Evolutionary conservation across 139 green algal species (phyloP).

Genomic region (Chlorella sp.): DNA sequence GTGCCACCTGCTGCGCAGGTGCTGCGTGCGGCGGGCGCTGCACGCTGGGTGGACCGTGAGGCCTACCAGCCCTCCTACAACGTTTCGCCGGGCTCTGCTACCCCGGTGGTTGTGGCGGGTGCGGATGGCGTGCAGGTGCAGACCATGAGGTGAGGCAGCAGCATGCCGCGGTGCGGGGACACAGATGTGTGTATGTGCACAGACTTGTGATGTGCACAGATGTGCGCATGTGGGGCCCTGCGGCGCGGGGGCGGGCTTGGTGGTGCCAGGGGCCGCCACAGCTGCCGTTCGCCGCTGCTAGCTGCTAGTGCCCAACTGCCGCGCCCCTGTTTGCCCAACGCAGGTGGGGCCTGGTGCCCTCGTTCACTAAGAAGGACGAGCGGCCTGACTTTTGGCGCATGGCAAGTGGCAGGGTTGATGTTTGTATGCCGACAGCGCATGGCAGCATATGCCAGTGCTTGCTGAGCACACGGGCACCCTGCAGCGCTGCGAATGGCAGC

Average conservation of each 20-base stretch:
- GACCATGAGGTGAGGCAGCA: slow-evolving; percentile 69
- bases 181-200: too few species aligned
- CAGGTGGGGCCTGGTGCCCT: slow-evolving; percentile 87
- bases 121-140: slow-evolving; percentile 52
- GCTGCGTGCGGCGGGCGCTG: slow-evolving; percentile 15
- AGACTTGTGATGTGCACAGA: too few species aligned
- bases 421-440: not conserved
- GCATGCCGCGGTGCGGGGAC: too few species aligned
- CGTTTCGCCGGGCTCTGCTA: slow-evolving; percentile 47
- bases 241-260: not conserved
- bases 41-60: slow-evolving; percentile 45
- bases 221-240: too few species aligned
- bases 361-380: slow-evolving; percentile 70
- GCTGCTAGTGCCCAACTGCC: not conserved
- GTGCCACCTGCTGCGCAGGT: too few species aligned
- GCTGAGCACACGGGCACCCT: not conserved
- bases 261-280: not conserved
- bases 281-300: not conserved
- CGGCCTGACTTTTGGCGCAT: slow-evolving; percentile 72
- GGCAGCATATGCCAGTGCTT: not conserved
- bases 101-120: slow-evolving; percentile 49
- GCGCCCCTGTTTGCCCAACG: too few species aligned
- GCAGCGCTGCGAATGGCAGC: too few species aligned
- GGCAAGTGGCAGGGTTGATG: slow-evolving; percentile 30
- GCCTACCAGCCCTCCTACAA: slow-evolving; percentile 69